These are phyloP conservation scores for Elongisporangium senticosum DNA, from an alignment of 352 stramenopile species.

Conservation along the genomic window DNA sequence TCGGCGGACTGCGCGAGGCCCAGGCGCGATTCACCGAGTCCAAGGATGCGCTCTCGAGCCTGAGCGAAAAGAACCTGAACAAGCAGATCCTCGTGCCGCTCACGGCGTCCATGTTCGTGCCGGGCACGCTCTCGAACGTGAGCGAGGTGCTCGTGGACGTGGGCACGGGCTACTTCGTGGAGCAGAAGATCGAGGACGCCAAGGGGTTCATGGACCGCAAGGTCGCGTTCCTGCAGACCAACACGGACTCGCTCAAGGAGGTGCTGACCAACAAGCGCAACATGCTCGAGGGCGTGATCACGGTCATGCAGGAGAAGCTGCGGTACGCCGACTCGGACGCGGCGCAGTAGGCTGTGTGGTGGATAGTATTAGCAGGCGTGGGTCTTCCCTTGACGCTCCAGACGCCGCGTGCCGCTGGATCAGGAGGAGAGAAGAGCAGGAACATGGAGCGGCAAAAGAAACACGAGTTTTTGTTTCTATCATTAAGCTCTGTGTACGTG, in stretches of 20 bases:
- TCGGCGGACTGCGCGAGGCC: conserved; percentile 64
- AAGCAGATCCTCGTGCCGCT: conserved; percentile 92
- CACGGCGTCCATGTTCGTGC: conserved; percentile 94
- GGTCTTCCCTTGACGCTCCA: background rate
- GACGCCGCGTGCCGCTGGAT: background rate
- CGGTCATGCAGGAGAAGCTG: conserved; percentile 85
- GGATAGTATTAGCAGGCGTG: conserved; percentile 2
- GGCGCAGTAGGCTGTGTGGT: conserved; percentile 12
- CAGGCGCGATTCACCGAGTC: conserved; percentile 77
- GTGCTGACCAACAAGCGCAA: conserved; percentile 77
- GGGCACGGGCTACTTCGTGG: conserved; percentile 94
- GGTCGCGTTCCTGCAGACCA: conserved; percentile 89
- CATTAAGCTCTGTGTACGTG: background rate
- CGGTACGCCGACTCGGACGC: conserved; percentile 29
- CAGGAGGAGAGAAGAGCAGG: background rate
- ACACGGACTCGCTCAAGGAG: conserved; percentile 90
- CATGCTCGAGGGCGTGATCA: conserved; percentile 76
- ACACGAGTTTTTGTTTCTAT: background rate
- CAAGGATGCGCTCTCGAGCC: conserved; percentile 58
- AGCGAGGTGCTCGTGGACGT: conserved; percentile 91
- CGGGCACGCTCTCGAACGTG: conserved; percentile 82
- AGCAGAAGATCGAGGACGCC: conserved; percentile 88
- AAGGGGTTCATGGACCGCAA: conserved; percentile 91
- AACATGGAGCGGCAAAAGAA: background rate
- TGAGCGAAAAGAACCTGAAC: conserved; percentile 50